A percentile compares a stretch with the other conserved stretches of the same genome.
Evolutionary conservation across 495 filamentous ascomycete genomes (phyloP).

Genomic region (Xylaria palmicola): DNA sequence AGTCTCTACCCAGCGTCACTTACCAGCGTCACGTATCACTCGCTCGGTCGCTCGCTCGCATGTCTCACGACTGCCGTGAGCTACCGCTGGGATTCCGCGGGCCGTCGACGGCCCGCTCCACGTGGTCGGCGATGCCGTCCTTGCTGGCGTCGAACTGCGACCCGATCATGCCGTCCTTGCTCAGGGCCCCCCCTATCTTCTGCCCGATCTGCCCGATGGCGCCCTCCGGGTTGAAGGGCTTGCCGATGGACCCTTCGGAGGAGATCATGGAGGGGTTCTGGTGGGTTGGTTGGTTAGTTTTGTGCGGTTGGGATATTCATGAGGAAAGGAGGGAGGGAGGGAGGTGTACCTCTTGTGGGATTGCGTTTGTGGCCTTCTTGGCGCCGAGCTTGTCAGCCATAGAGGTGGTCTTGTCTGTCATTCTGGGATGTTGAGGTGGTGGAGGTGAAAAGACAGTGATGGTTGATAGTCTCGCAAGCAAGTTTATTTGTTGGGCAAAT

Average conservation of each 20-base stretch:
- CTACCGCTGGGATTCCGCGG: slow-evolving; percentile 10
- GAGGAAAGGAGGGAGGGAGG: not conserved
- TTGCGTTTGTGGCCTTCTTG: slow-evolving; percentile 7
- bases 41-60: too few species aligned
- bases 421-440: not conserved
- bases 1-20: too few species aligned
- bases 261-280: slow-evolving; percentile 11
- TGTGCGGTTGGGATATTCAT: too few species aligned
- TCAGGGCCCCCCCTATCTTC: slow-evolving; percentile 4
- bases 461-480: not conserved
- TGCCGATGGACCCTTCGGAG: slow-evolving; percentile 1
- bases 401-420: slow-evolving; percentile 7
- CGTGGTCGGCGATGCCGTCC: slow-evolving; percentile 6
- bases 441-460: not conserved
- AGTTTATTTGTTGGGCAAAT: not conserved
- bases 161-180: slow-evolving; percentile 5
- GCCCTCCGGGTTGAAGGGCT: slow-evolving; percentile 9
- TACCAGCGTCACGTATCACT: too few species aligned
- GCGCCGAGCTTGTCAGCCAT: slow-evolving; percentile 7
- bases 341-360: not conserved
- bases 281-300: not conserved
- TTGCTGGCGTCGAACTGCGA: slow-evolving; percentile 12
- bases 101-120: slow-evolving; percentile 5
- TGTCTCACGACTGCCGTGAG: not conserved
- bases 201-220: slow-evolving; percentile 5